These are phyloP conservation scores for Apiotrichum siamense DNA, from an alignment of 1,284 basidiomycete genomes.

Conservation along the genomic window DNA sequence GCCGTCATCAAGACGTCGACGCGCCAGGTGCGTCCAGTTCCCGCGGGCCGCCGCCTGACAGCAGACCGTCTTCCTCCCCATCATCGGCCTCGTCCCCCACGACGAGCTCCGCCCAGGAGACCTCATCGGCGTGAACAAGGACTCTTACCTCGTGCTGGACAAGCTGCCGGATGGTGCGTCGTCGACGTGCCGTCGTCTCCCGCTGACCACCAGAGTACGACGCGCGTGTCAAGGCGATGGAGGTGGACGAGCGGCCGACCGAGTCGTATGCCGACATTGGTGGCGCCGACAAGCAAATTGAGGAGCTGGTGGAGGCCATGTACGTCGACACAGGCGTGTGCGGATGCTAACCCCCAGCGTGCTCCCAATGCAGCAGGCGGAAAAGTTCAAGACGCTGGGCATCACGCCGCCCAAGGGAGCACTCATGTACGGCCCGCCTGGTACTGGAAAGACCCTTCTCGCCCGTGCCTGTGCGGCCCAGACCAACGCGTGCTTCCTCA, in stretches of 20 bases:
- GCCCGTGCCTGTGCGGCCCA: slow-evolving; percentile 73
- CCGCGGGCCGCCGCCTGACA: neutral
- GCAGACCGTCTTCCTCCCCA: slow-evolving; percentile 93
- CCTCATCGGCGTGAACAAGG: slow-evolving; percentile 98
- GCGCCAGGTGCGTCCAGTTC: slow-evolving; percentile 55
- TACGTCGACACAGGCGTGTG: slow-evolving; percentile 26
- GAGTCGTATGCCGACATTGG: slow-evolving; percentile 84
- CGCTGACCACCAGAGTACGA: slow-evolving; percentile 58
- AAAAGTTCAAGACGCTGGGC: slow-evolving; percentile 74
- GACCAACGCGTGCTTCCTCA: slow-evolving; percentile 74
- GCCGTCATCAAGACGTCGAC: slow-evolving; percentile 99
- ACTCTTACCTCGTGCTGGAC: slow-evolving; percentile 96
- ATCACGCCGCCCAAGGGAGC: slow-evolving; percentile 73
- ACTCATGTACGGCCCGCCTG: slow-evolving; percentile 73
- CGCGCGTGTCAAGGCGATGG: slow-evolving; percentile 82
- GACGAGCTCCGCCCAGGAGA: slow-evolving; percentile 85
- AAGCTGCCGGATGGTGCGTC: slow-evolving; percentile 57
- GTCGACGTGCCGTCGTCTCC: neutral
- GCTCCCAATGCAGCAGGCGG: slow-evolving; percentile 71
- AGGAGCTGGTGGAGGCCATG: slow-evolving; percentile 73
- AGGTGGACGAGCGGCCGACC: slow-evolving; percentile 76
- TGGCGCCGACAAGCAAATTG: slow-evolving; percentile 74
- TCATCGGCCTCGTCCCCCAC: slow-evolving; percentile 92
- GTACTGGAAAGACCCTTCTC: slow-evolving; percentile 71
- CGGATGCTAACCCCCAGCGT: slow-evolving; percentile 46